phyloP scores from a whole-genome alignment of 768 basidiomycete species.

The Auricularia heimuer region DNA sequence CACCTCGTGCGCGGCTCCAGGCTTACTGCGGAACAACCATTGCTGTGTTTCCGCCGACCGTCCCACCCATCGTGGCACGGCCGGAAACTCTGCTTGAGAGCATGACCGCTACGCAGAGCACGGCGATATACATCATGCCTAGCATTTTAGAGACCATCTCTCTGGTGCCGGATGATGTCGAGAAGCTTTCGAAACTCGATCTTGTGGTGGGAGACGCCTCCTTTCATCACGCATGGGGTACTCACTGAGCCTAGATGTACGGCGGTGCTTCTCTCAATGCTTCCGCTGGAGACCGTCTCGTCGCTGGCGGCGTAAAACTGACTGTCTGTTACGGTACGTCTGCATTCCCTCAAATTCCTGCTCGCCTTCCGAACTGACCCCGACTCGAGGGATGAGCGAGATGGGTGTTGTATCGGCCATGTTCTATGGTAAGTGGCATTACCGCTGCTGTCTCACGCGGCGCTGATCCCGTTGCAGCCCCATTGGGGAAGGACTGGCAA shows the following conservation, averaged over 20 bases:
- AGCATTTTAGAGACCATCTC: not conserved
- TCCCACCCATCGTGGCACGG: not conserved
- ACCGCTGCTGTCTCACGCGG: not conserved
- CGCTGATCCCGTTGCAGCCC: not conserved
- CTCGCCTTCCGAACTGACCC: not conserved
- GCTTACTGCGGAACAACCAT: not conserved
- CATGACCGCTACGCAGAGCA: not conserved
- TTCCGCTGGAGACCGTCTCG: conserved; percentile 16
- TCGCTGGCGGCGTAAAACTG: not conserved
- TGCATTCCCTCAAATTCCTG: not conserved
- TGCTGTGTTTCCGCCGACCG: not conserved
- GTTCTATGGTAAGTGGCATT: not conserved
- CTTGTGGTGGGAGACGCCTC: not conserved
- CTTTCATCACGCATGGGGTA: not conserved
- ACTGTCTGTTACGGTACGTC: not conserved
- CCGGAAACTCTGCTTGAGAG: not conserved
- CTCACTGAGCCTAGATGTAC: conserved; percentile 4
- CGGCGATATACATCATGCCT: not conserved
- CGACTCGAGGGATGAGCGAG: not conserved
- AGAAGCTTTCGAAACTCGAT: not conserved
- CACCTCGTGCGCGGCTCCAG: not conserved
- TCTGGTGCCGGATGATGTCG: not conserved
- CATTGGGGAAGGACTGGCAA: not conserved
- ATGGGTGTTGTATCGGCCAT: not conserved
- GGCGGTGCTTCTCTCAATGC: conserved; percentile 19